Percentiles rank a stretch among this genome's conserved stretches.
phyloP scores from a whole-genome alignment of 768 basidiomycete genomes.

The Suillus subaureus region DNA sequence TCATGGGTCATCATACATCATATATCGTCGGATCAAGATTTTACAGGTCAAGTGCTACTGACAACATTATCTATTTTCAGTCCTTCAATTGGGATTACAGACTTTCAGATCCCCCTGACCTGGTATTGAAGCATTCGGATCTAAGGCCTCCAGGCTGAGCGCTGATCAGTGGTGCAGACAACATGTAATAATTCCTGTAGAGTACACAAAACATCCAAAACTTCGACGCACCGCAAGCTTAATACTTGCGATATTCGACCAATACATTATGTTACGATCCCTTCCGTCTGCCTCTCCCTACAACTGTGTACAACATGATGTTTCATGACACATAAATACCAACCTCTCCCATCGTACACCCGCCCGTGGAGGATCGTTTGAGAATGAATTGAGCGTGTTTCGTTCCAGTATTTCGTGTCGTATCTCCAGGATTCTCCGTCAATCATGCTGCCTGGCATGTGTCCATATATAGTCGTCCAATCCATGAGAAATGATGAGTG shows the following conservation, averaged over 20 bases:
- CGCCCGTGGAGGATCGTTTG: neutral
- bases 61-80: neutral
- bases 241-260: neutral
- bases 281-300: neutral
- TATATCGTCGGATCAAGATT: neutral
- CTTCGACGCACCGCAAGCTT: neutral
- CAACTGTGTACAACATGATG: neutral
- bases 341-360: neutral
- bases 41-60: neutral
- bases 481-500: neutral
- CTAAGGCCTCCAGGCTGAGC: neutral
- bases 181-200: neutral
- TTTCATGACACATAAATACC: neutral
- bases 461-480: neutral
- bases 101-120: neutral
- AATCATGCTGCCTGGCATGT: neutral
- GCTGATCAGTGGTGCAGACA: neutral
- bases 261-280: constrained; percentile 1
- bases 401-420: neutral
- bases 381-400: neutral
- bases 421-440: neutral
- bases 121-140: neutral
- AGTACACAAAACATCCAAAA: neutral
- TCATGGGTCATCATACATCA: neutral
- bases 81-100: neutral